phyloP scores from a whole-genome alignment of 2,329 filamentous ascomycete genomes.

The Botrytis fragariae region DNA sequence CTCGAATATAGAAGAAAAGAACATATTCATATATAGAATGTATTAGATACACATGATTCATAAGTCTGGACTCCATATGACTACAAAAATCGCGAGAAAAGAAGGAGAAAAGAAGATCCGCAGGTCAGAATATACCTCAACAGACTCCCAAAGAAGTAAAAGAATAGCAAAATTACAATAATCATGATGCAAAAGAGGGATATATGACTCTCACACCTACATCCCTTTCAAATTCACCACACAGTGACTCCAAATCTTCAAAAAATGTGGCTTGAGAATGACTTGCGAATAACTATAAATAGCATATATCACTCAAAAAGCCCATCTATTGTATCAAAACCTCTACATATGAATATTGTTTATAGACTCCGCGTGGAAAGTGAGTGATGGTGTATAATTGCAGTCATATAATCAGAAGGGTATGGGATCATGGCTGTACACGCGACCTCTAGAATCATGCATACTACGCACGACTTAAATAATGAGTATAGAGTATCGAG shows the following conservation, averaged over 20 bases:
- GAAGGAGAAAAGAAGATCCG: too few species aligned
- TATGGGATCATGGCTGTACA: not conserved
- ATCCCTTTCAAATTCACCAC: not conserved
- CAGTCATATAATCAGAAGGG: not conserved
- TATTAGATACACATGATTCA: not conserved
- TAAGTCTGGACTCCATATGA: not conserved
- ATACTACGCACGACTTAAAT: not conserved
- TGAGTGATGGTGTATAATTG: not conserved
- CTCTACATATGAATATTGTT: not conserved
- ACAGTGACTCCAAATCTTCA: not conserved
- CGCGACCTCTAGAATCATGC: not conserved
- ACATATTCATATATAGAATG: not conserved
- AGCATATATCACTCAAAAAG: not conserved
- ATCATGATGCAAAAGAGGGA: not conserved
- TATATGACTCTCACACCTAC: not conserved
- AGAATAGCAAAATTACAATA: fast-evolving
- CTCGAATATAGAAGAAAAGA: not conserved
- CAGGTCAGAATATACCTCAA: too few species aligned
- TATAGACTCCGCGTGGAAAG: not conserved
- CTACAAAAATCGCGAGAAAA: too few species aligned
- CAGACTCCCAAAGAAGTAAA: fast-evolving
- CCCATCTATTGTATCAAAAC: not conserved
- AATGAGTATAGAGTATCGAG: not conserved
- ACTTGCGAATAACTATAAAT: not conserved
- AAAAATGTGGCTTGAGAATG: not conserved